These are phyloP conservation scores for Dioscorea cayenensis DNA, from an alignment of 116 monocot species.

Conservation along the genomic window DNA sequence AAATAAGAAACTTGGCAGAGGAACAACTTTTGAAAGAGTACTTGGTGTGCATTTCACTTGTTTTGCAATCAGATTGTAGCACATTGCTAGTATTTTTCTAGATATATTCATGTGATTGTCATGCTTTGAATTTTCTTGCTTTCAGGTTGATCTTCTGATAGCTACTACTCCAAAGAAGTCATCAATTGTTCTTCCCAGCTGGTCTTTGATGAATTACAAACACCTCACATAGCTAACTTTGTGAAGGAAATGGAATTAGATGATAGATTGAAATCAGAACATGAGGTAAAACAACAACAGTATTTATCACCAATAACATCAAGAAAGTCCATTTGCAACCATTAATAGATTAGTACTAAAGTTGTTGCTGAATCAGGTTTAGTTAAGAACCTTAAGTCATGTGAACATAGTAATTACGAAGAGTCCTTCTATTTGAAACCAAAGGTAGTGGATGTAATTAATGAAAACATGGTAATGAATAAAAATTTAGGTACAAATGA, in stretches of 20 bases:
- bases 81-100: neutral
- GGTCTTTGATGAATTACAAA: constrained; percentile 38
- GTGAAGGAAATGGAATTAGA: constrained; percentile 24
- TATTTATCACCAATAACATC: constrained; percentile 12
- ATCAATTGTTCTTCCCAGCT: constrained; percentile 27
- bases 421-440: neutral
- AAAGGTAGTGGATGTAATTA: too few relatives aligned
- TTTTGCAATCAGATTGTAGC: neutral
- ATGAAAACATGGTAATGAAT: neutral
- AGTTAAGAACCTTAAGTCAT: too few relatives aligned
- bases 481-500: constrained; percentile 8
- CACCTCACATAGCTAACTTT: constrained; percentile 17
- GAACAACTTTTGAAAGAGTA: constrained; percentile 41
- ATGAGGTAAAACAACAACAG: constrained; percentile 11
- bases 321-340: constrained; percentile 50
- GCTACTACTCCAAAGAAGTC: constrained; percentile 13
- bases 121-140: neutral
- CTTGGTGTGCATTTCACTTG: constrained; percentile 21
- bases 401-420: too few relatives aligned
- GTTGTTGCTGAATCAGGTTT: too few relatives aligned
- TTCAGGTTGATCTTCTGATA: constrained; percentile 43
- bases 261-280: constrained; percentile 11
- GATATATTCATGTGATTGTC: neutral
- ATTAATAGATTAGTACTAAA: constrained; percentile 15
- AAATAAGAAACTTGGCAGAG: constrained; percentile 32